Evolutionary conservation across 495 filamentous ascomycete species (phyloP).

Genomic region (Neurospora sp.): DNA sequence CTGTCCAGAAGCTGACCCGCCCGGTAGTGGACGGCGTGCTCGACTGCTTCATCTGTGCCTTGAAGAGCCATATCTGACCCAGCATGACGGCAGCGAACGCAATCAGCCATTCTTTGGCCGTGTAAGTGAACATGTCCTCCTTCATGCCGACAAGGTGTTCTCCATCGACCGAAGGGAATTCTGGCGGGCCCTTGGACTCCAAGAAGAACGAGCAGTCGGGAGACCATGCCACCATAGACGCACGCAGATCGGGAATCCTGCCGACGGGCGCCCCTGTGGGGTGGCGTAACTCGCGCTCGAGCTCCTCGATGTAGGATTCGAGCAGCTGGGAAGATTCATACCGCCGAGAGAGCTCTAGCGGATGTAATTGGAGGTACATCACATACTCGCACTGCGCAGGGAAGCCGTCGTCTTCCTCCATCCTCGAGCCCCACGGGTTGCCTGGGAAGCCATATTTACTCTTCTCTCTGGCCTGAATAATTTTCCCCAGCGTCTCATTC

Average conservation of each 20-base stretch:
- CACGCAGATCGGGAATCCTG: slow-evolving; percentile 55
- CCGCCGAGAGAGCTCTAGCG: slow-evolving; percentile 36
- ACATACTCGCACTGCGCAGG: slow-evolving; percentile 81
- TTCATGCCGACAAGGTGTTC: slow-evolving; percentile 70
- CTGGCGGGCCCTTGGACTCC: slow-evolving; percentile 75
- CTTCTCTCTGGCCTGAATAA: slow-evolving; percentile 52
- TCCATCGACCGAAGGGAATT: slow-evolving; percentile 51
- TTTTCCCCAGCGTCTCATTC: slow-evolving; percentile 56
- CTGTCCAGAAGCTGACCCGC: slow-evolving; percentile 81
- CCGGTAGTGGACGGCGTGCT: slow-evolving; percentile 91
- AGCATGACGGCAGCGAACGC: slow-evolving; percentile 53
- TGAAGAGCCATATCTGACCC: slow-evolving; percentile 63
- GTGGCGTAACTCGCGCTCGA: slow-evolving; percentile 78
- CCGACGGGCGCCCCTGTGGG: slow-evolving; percentile 73
- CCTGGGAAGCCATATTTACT: slow-evolving; percentile 33
- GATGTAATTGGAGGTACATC: slow-evolving; percentile 76
- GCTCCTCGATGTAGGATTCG: slow-evolving; percentile 42
- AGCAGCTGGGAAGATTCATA: slow-evolving; percentile 12
- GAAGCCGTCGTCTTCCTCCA: slow-evolving; percentile 47
- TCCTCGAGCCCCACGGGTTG: slow-evolving; percentile 51
- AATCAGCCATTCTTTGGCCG: slow-evolving; percentile 57
- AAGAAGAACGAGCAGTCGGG: slow-evolving; percentile 89
- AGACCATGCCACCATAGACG: slow-evolving; percentile 83
- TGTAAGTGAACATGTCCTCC: slow-evolving; percentile 59
- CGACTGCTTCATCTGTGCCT: slow-evolving; percentile 81